These are phyloP conservation scores for Oropetium thomaeum DNA, from an alignment of 176 grass and related monocot genomes.

Conservation along the genomic window DNA sequence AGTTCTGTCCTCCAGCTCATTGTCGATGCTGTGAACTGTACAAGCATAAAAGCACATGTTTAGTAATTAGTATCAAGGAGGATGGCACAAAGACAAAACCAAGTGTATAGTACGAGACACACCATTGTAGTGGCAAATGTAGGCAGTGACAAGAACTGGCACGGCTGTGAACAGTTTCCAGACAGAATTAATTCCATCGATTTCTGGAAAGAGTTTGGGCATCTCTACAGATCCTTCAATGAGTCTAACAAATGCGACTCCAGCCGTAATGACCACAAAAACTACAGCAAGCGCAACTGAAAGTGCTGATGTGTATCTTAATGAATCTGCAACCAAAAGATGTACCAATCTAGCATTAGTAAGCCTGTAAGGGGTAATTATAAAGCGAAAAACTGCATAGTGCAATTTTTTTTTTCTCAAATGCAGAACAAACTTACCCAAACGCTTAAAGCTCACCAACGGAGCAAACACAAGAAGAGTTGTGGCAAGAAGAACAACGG, in stretches of 20 bases:
- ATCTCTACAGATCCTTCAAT: constrained; percentile 54
- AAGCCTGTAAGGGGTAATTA: neutral
- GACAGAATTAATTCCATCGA: constrained; percentile 54
- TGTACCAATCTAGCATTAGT: constrained; percentile 19
- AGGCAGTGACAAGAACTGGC: constrained; percentile 80
- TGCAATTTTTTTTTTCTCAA: neutral
- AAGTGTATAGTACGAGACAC: constrained; percentile 6
- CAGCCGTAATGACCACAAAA: constrained; percentile 77
- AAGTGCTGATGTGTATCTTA: constrained; percentile 82
- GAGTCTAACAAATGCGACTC: constrained; percentile 69
- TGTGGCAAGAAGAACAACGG: constrained; percentile 65
- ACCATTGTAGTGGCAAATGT: constrained; percentile 88
- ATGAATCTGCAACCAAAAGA: constrained; percentile 58
- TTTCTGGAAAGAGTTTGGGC: constrained; percentile 68
- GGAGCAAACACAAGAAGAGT: constrained; percentile 79
- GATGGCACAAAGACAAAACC: neutral
- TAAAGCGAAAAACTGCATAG: neutral
- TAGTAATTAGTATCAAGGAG: constrained; percentile 18
- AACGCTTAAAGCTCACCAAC: constrained; percentile 71
- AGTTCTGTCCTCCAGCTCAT: constrained; percentile 65
- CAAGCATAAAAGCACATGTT: constrained; percentile 3
- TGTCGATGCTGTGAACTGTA: constrained; percentile 77
- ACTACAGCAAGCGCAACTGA: constrained; percentile 83
- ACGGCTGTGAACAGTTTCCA: constrained; percentile 78
- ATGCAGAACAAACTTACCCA: constrained; percentile 54